Evolutionary conservation across 257 asterid genomes (phyloP), one percentile per base, ranked within the genome.

Genomic region (Petunia secreta): DNA sequence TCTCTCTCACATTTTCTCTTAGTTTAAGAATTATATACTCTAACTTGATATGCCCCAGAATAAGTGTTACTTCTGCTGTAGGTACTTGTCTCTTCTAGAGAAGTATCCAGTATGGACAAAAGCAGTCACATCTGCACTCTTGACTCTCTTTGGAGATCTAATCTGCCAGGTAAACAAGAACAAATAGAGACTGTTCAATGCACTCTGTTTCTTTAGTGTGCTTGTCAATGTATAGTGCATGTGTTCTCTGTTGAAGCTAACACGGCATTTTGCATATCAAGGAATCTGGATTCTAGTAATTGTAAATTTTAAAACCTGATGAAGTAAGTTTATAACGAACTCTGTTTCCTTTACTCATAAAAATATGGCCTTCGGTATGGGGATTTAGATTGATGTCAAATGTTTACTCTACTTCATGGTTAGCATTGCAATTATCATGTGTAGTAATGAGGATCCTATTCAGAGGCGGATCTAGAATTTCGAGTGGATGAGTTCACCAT

Each of bases 11-110:
- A 13, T 39, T 66, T 40, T 40, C 53, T 40, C 39, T 40, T 14
- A 1, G 52, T 40, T 40, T 14, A 40, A 65, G 11, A 65, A 39
- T 66, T 9, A 69, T 44, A 16, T 8, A 44, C 8, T 6, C 76
- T 68, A 44, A 10, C 39, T 43, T 44, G 11, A 7, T 63, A 3
- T 34, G 36, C 62, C 6, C 36, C 8, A 73, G 78, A 73, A 50
- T 73, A 50, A 50, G 44, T 80, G 41, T 41, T 38, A 68, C 79
- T 76, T 84, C 52, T 82, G n/a, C 77, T 87, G 68, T 88, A 93
- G 99, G 98, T 95, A 95, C 80, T 79, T 93, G 68, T 85, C 93
- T 78, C 97, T 95, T 81, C 96, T 95, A 80, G 97, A 88, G 80
- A 88, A 91, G 86, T 84, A 93, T 79, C 99, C 98, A 14, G 92